Evolutionary conservation across 352 stramenopile species (phyloP).

Genomic region (Globisporangium sylvaticum): DNA sequence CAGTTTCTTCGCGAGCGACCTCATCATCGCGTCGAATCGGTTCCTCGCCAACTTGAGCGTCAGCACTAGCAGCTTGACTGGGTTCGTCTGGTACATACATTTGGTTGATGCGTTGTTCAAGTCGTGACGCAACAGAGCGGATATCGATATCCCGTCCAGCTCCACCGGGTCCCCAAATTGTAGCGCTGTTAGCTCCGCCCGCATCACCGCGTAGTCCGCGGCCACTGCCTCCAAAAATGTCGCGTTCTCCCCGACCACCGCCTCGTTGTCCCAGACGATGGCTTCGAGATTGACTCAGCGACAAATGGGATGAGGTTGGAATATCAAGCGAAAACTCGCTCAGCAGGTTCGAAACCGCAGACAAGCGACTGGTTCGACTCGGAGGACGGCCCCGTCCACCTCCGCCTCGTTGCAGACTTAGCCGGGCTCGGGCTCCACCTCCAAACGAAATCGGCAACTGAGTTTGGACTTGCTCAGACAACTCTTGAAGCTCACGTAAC

Average conservation of each 20-base stretch:
- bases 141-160: conserved; percentile 45
- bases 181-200: conserved; percentile 18
- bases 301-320: conserved; percentile 39
- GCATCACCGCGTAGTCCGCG: conserved; percentile 35
- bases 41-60: background rate
- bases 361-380: conserved; percentile 58
- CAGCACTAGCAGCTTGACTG: conserved; percentile 6
- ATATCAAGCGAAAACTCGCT: conserved; percentile 84
- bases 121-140: conserved; percentile 61
- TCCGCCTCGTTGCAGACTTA: conserved; percentile 34
- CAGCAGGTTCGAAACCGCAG: conserved; percentile 68
- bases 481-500: conserved; percentile 67
- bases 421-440: conserved; percentile 16
- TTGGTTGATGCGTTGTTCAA: conserved; percentile 71
- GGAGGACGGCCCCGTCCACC: conserved; percentile 48
- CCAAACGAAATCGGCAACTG: conserved; percentile 42
- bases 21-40: background rate
- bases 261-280: conserved; percentile 34
- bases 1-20: background rate
- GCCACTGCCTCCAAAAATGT: conserved; percentile 39
- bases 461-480: conserved; percentile 74
- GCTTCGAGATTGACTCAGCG: conserved; percentile 24
- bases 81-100: conserved; percentile 37
- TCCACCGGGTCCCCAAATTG: conserved; percentile 36
- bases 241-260: conserved; percentile 44